These are phyloP conservation scores for Scutellaria baicalensis DNA, from an alignment of 257 asterid genomes.

Conservation along the genomic window DNA sequence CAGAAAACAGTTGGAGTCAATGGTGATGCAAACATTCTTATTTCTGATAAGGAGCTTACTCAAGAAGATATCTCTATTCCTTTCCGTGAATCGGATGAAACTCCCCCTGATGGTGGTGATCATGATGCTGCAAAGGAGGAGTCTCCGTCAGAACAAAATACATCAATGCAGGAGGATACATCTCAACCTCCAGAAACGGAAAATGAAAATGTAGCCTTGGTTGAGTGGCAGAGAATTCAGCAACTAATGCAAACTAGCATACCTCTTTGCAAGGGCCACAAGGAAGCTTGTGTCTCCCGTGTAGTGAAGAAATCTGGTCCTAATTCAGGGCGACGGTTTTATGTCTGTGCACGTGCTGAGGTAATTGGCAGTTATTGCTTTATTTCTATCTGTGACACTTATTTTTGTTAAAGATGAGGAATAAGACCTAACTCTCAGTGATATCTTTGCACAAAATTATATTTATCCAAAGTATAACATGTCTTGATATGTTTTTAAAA, in stretches of 20 bases:
- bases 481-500: no score
- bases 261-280: constrained; percentile 93
- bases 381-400: neutral
- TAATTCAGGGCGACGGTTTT: constrained; percentile 76
- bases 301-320: constrained; percentile 91
- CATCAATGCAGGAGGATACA: constrained; percentile 25
- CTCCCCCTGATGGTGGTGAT: constrained; percentile 21
- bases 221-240: constrained; percentile 97
- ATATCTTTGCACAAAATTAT: no score
- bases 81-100: constrained; percentile 19
- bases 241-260: constrained; percentile 82
- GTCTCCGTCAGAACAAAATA: constrained; percentile 19
- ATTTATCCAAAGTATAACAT: no score
- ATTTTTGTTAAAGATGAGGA: neutral
- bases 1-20: constrained; percentile 31
- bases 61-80: constrained; percentile 32
- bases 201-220: constrained; percentile 40
- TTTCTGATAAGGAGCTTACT: constrained; percentile 30
- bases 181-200: constrained; percentile 39
- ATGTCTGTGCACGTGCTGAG: constrained; percentile 94
- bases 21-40: constrained; percentile 18
- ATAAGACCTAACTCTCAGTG: neutral
- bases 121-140: constrained; percentile 25
- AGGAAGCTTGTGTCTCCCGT: constrained; percentile 86
- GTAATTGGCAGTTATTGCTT: constrained; percentile 29